Percentiles rank a stretch among this genome's conserved stretches.
phyloP scores from a whole-genome alignment of 2,329 filamentous ascomycete species.

The Parastagonospora avenae region DNA sequence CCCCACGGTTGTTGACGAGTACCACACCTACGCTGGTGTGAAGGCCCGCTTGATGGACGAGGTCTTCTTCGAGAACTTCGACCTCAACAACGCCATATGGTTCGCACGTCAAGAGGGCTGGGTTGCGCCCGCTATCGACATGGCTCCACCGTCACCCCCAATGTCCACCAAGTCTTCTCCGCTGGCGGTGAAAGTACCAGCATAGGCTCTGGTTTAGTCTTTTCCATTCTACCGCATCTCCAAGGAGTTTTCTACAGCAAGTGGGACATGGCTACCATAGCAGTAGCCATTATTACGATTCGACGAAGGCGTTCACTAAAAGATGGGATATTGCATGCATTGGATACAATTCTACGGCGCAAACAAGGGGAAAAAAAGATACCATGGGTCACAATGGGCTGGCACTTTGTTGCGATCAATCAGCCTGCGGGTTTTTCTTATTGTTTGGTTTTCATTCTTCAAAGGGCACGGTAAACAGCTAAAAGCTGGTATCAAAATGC shows the following conservation, averaged over 20 bases:
- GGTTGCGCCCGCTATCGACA: constrained; percentile 20
- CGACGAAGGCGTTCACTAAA: too few relatives aligned
- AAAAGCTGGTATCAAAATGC: background rate
- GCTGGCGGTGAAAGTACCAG: constrained; percentile 14
- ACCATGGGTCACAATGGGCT: too few relatives aligned
- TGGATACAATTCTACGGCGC: background rate
- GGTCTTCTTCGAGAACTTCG: constrained; percentile 52
- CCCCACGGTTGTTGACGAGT: constrained; percentile 71
- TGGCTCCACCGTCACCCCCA: constrained; percentile 26
- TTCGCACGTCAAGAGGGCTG: constrained; percentile 41
- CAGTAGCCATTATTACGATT: background rate
- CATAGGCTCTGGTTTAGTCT: constrained; percentile 7
- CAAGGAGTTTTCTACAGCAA: background rate
- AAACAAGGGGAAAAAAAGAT: background rate
- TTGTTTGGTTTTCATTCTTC: background rate
- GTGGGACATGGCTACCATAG: background rate
- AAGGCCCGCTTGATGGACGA: constrained; percentile 57
- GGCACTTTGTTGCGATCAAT: too few relatives aligned
- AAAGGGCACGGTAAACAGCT: background rate
- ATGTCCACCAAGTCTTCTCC: constrained; percentile 17
- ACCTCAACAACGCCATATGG: constrained; percentile 49
- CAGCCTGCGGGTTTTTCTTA: background rate
- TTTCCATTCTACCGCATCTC: background rate
- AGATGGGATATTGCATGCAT: background rate
- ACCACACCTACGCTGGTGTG: constrained; percentile 63